These are phyloP conservation scores for Hericium alpestre DNA, from an alignment of 768 basidiomycete genomes.

Conservation along the genomic window DNA sequence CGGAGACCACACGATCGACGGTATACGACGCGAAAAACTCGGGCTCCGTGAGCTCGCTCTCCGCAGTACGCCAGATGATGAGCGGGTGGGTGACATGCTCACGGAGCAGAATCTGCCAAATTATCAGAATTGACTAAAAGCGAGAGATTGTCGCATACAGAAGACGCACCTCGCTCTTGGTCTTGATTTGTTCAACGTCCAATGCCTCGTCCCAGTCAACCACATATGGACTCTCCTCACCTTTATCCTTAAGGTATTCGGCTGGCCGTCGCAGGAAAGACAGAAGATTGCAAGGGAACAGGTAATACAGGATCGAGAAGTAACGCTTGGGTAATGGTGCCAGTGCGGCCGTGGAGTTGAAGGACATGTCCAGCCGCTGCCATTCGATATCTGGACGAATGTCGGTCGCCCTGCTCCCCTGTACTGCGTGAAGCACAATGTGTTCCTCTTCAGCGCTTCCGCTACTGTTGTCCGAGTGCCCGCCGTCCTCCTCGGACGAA, in stretches of 20 bases:
- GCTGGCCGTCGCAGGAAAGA: slow-evolving; percentile 66
- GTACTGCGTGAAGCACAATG: background rate
- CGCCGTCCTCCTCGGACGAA: background rate
- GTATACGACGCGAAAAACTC: slow-evolving; percentile 8
- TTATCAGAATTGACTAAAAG: background rate
- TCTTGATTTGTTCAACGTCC: slow-evolving; percentile 58
- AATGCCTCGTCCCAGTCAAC: slow-evolving; percentile 62
- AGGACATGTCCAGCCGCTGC: slow-evolving; percentile 54
- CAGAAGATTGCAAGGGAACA: slow-evolving; percentile 84
- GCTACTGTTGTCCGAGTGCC: slow-evolving; percentile 5
- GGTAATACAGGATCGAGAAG: slow-evolving; percentile 77
- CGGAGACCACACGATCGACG: slow-evolving; percentile 9
- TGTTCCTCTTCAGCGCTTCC: background rate
- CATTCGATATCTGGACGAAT: slow-evolving; percentile 53
- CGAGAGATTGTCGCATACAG: background rate
- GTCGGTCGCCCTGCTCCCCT: slow-evolving; percentile 7
- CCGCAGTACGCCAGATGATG: slow-evolving; percentile 8
- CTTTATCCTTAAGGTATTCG: slow-evolving; percentile 45
- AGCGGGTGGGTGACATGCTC: slow-evolving; percentile 11
- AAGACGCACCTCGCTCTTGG: slow-evolving; percentile 54
- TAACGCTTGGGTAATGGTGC: slow-evolving; percentile 54
- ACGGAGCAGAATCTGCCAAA: slow-evolving; percentile 7
- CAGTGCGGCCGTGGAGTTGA: slow-evolving; percentile 39
- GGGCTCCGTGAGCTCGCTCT: slow-evolving; percentile 6
- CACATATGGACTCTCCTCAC: slow-evolving; percentile 48